Percentiles rank a stretch among this genome's conserved stretches.
These are phyloP conservation scores for Acephala macrosclerotiorum DNA, from an alignment of 2,329 filamentous ascomycete genomes.

Conservation along the genomic window DNA sequence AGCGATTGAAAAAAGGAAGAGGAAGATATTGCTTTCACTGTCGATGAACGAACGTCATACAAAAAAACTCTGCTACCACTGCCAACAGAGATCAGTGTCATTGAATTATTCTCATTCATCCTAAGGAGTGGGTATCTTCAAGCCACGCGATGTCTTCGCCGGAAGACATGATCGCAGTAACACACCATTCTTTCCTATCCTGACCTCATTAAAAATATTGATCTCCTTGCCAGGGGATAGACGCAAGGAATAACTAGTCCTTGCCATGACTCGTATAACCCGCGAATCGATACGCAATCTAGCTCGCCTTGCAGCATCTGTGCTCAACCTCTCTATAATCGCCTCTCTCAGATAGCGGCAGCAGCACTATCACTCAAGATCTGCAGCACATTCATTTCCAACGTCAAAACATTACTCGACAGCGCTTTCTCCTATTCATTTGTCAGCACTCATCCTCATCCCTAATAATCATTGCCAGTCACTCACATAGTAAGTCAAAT, in stretches of 20 bases:
- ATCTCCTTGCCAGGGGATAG: background rate
- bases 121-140: constrained; percentile 13
- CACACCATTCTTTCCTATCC: background rate
- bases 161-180: background rate
- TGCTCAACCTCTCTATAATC: too few species aligned
- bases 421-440: constrained; percentile 52
- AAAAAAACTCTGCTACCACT: too few species aligned
- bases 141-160: background rate
- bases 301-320: too few species aligned
- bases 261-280: background rate
- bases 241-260: background rate
- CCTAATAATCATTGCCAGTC: too few species aligned
- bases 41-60: too few species aligned
- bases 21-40: too few species aligned
- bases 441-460: constrained; percentile 16
- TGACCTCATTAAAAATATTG: background rate
- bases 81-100: background rate
- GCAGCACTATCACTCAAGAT: constrained; percentile 42
- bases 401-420: constrained; percentile 50
- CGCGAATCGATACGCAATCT: too few species aligned
- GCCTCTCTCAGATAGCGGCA: background rate
- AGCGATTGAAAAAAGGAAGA: too few species aligned
- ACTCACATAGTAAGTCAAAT: constrained; percentile 58
- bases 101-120: background rate
- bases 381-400: constrained; percentile 53